Percentiles rank a stretch among this genome's conserved stretches.
phyloP scores from a whole-genome alignment of 164 flowering plant species.

The Nymphaea thermarum region DNA sequence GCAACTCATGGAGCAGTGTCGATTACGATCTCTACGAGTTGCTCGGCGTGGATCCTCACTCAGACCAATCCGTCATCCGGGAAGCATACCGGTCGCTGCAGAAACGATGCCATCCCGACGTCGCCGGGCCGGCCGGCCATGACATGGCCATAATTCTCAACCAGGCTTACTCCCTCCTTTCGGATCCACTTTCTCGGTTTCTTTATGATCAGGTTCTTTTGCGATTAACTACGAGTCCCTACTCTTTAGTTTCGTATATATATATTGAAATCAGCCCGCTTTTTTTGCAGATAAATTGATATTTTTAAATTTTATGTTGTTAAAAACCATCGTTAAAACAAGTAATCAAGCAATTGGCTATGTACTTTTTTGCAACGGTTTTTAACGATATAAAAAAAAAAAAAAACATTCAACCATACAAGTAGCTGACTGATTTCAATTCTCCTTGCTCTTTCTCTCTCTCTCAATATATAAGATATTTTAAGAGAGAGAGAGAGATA shows the following conservation, averaged over 20 bases:
- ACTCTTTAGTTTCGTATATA: background rate
- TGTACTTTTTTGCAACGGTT: too few relatives aligned
- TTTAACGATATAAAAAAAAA: too few relatives aligned
- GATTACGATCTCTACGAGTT: constrained; percentile 82
- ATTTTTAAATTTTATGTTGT: too few relatives aligned
- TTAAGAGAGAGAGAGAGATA: too few relatives aligned
- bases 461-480: too few relatives aligned
- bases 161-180: constrained; percentile 66
- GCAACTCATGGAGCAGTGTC: background rate
- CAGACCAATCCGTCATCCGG: constrained; percentile 50
- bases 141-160: constrained; percentile 95
- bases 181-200: constrained; percentile 53
- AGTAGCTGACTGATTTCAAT: too few relatives aligned
- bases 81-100: constrained; percentile 66
- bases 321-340: too few relatives aligned
- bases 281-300: too few relatives aligned
- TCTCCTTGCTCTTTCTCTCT: too few relatives aligned
- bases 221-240: background rate
- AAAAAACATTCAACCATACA: too few relatives aligned
- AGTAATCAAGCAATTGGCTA: too few relatives aligned
- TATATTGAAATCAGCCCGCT: too few relatives aligned
- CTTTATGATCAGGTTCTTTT: constrained; percentile 60
- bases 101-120: constrained; percentile 89
- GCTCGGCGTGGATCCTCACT: constrained; percentile 61
- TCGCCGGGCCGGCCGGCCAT: constrained; percentile 78